Evolutionary conservation across 2,329 filamentous ascomycete species (phyloP).

Genomic region (Sordariomycetes sp.): DNA sequence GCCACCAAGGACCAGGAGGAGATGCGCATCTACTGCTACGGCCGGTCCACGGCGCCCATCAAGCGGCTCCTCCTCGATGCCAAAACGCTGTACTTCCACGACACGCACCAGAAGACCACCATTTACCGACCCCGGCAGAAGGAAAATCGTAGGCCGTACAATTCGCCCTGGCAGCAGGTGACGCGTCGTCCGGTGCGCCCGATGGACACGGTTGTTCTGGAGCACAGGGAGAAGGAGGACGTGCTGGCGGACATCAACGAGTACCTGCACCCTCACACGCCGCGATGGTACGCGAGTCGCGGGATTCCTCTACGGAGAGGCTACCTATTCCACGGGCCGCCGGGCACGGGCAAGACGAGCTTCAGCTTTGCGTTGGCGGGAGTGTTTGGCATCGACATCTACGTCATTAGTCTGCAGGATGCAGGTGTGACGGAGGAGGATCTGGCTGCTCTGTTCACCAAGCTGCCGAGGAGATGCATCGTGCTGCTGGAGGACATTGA

Average conservation of each 20-base stretch:
- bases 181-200: conserved; percentile 57
- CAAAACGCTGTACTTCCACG: conserved; percentile 40
- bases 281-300: conserved; percentile 64
- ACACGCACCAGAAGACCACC: conserved; percentile 46
- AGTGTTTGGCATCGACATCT: conserved; percentile 57
- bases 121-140: conserved; percentile 44
- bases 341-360: conserved; percentile 65
- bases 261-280: conserved; percentile 62
- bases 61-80: conserved; percentile 45
- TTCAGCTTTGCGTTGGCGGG: conserved; percentile 58
- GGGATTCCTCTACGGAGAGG: conserved; percentile 70
- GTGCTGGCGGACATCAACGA: conserved; percentile 68
- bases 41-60: conserved; percentile 41
- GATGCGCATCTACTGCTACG: conserved; percentile 45
- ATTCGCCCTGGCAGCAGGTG: conserved; percentile 44
- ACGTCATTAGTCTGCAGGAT: conserved; percentile 49
- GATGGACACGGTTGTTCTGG: conserved; percentile 68
- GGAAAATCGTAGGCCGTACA: conserved; percentile 33
- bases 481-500: conserved; percentile 64
- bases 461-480: conserved; percentile 53
- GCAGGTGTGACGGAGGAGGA: conserved; percentile 53
- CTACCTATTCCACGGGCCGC: conserved; percentile 69
- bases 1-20: conserved; percentile 42
- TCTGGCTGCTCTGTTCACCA: conserved; percentile 48
- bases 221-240: conserved; percentile 53